Conservation (phyloP, 1,139 yeast genomes). For the Pneumocystis murina region DNA sequence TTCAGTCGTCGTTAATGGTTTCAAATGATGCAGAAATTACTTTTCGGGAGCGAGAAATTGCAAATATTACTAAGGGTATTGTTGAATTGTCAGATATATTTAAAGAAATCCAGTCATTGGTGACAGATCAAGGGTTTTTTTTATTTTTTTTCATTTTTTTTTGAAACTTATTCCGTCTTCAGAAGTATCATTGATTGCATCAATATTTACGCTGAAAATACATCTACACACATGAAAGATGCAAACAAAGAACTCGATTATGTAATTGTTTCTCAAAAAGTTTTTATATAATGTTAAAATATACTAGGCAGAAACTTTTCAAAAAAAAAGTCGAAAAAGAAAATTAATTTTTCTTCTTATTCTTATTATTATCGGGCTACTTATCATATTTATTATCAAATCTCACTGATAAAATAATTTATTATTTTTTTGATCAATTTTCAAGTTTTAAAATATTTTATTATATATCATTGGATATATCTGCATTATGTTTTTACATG, state of each 20-base stretch:
- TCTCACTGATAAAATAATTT: slow-evolving; percentile 6
- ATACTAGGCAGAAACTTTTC: slow-evolving; percentile 55
- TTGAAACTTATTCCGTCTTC: neutral
- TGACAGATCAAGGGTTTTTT: slow-evolving; percentile 60
- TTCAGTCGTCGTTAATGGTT: slow-evolving; percentile 17
- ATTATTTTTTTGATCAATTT: neutral
- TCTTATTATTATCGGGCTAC: slow-evolving; percentile 54
- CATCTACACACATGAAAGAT: slow-evolving; percentile 56
- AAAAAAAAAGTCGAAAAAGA: slow-evolving; percentile 80
- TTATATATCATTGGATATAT: neutral
- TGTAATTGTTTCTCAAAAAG: neutral
- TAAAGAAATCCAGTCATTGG: slow-evolving; percentile 79
- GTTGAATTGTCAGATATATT: slow-evolving; percentile 84
- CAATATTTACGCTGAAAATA: slow-evolving; percentile 73
- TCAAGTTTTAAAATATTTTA: neutral
- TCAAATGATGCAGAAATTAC: slow-evolving; percentile 30
- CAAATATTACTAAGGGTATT: slow-evolving; percentile 83
- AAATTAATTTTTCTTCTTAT: slow-evolving; percentile 62
- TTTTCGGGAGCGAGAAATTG: slow-evolving; percentile 78
- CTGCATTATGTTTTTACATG: neutral
- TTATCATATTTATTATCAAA: slow-evolving; percentile 43
- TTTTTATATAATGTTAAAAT: neutral
- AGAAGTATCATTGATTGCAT: slow-evolving; percentile 79
- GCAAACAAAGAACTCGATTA: slow-evolving; percentile 64
- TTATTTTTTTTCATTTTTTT: neutral